phyloP scores from a whole-genome alignment of 345 rosid species.

The Noccaea bulbosa region DNA sequence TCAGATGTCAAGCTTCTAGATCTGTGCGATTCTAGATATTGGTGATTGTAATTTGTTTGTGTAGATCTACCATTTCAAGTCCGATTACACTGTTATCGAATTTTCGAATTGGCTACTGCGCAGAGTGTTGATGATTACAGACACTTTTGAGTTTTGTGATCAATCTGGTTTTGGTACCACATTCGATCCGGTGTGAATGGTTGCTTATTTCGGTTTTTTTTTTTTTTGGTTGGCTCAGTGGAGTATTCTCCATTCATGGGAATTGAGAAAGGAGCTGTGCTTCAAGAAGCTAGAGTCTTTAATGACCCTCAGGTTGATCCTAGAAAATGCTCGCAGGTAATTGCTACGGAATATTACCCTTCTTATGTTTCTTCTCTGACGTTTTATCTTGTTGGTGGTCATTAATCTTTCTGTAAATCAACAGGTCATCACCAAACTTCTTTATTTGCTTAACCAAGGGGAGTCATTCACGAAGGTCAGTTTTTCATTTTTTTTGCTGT shows the following conservation, averaged over 20 bases:
- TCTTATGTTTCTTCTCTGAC: slow-evolving; percentile 6
- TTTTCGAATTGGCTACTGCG: not conserved
- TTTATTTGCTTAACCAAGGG: slow-evolving; percentile 95
- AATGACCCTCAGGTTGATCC: slow-evolving; percentile 98
- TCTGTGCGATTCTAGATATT: slow-evolving; percentile 46
- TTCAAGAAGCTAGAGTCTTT: slow-evolving; percentile 98
- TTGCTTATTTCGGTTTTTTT: not conserved
- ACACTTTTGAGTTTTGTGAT: slow-evolving; percentile 11
- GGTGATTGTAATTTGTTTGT: slow-evolving; percentile 8
- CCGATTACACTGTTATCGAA: not conserved
- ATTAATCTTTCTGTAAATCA: slow-evolving; percentile 6
- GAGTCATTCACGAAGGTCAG: slow-evolving; percentile 87
- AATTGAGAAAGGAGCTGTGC: slow-evolving; percentile 97
- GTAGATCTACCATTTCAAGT: slow-evolving; percentile 30
- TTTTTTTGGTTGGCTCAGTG: slow-evolving; percentile 43
- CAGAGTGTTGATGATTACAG: not conserved
- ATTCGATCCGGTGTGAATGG: slow-evolving; percentile 25
- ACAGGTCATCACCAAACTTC: slow-evolving; percentile 95
- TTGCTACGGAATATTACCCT: not conserved
- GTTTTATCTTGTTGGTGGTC: slow-evolving; percentile 20
- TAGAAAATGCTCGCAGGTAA: slow-evolving; percentile 96
- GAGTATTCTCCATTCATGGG: slow-evolving; percentile 96
- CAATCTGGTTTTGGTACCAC: slow-evolving; percentile 1
- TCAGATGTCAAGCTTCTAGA: slow-evolving; percentile 53
- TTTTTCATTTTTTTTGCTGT: slow-evolving; percentile 18